phyloP scores from a whole-genome alignment of 2,329 filamentous ascomycete genomes.

The Fonsecaea multimorphosa region DNA sequence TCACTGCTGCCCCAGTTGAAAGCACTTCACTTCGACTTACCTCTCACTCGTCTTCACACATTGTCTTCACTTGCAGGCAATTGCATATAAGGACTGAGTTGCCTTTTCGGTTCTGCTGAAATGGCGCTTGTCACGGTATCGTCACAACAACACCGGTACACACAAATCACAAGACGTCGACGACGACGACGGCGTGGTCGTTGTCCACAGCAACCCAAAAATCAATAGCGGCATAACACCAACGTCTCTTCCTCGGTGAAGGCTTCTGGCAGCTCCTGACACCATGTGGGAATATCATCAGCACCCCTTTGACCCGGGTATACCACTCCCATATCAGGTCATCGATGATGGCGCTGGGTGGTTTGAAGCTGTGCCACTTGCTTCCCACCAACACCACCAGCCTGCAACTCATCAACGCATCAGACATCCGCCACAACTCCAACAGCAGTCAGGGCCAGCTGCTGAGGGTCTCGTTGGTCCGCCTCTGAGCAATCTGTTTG shows the following conservation, averaged over 20 bases:
- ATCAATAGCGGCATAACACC: background rate
- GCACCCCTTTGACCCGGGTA: conserved; percentile 9
- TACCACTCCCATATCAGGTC: background rate
- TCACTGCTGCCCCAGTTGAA: conserved; percentile 2
- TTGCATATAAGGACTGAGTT: background rate
- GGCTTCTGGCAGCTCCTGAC: background rate
- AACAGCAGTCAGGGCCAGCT: background rate
- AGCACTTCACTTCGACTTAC: background rate
- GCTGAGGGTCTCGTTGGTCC: background rate
- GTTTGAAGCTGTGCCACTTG: background rate
- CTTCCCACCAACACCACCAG: background rate
- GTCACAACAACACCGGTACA: background rate
- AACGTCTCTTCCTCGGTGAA: background rate
- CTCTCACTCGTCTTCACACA: background rate
- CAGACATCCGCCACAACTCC: background rate
- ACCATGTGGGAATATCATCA: background rate
- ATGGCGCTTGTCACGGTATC: background rate
- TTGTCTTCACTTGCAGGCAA: background rate
- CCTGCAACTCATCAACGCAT: background rate
- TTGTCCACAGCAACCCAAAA: background rate
- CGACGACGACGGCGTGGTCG: background rate
- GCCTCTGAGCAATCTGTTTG: background rate
- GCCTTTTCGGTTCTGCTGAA: background rate
- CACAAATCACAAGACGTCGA: background rate
- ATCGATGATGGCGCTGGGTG: background rate